phyloP scores from a whole-genome alignment of 2,329 filamentous ascomycete species.

The Ascochyta rabiei region DNA sequence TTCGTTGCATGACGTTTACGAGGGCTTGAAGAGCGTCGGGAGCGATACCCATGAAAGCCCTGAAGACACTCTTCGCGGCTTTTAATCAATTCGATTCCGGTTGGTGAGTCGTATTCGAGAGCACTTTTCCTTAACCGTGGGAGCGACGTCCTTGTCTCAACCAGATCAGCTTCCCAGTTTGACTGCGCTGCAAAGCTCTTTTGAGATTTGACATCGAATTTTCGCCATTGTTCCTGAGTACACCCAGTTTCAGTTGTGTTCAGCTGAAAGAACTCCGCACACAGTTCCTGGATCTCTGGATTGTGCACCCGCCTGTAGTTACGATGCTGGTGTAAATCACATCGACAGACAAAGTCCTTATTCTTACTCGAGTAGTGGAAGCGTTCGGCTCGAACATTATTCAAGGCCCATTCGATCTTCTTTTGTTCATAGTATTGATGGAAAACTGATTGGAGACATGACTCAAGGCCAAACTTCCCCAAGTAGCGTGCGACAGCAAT shows the following conservation, averaged over 20 bases:
- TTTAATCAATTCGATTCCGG: background rate
- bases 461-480: slow-evolving; percentile 5
- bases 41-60: background rate
- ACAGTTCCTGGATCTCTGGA: slow-evolving; percentile 21
- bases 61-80: background rate
- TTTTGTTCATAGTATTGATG: background rate
- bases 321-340: slow-evolving; percentile 1
- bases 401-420: background rate
- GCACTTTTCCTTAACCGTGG: background rate
- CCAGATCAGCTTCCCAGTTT: background rate
- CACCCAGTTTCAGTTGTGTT: slow-evolving; percentile 3
- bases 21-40: background rate
- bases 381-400: background rate
- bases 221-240: slow-evolving; percentile 20
- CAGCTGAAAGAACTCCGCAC: slow-evolving; percentile 20
- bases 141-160: no score
- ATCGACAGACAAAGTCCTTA: slow-evolving; percentile 26
- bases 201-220: background rate
- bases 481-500: slow-evolving; percentile 21
- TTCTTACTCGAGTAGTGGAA: slow-evolving; percentile 23
- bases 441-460: slow-evolving; percentile 3
- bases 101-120: background rate
- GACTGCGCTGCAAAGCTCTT: background rate
- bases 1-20: background rate
- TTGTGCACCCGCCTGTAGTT: slow-evolving; percentile 6